Evolutionary conservation across 2,329 filamentous ascomycete species (phyloP), one percentile per base, ranked within the genome.

Genomic region (Aspergillus sp.): DNA sequence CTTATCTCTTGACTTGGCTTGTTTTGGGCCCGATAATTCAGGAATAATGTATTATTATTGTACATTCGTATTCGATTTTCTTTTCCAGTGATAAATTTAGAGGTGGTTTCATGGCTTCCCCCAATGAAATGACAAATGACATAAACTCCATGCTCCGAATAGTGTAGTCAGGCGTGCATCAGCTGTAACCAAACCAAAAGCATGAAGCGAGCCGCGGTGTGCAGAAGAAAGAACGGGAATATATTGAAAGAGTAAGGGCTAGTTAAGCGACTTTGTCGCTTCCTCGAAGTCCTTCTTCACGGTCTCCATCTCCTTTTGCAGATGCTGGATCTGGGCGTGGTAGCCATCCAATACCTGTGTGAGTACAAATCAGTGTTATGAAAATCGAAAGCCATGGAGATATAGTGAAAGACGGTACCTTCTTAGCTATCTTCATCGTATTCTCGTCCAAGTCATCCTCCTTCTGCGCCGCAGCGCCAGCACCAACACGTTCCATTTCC

Each of bases 261-360:
- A 51, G 12, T 27, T 58, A 57, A 70, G 56, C 67, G 70, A 62
- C 57, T 73, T 72, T 61, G 86, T 78, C 73, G 83, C 84, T 60
- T 82, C 82, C 31, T 80, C 78, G 58, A 83, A 86, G 60, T 88
- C 85, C 64, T 82, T 81, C 69, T 81, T 81, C 55, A 86, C 79
- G 24, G 83, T 77, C 45, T 78, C 80, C 57, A 88, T 69, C 75
- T 87, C 85, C 69, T 85, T 86, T 62, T 82, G 81, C 59, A 88
- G 73, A 71, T 87, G 84, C 63, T 81, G 74, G 54, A 82, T 76
- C 64, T 82, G 80, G 21, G 75, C 72, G 53, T 79, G 76, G 63
- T 82, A 82, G 57, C 80, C 77, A 60, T 80, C 78, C 54, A 82
- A 70, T 59, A 81, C 79, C 80, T 82, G 57, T 24, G 23, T 37